These are phyloP conservation scores for Adansonia rubrostipa DNA, from an alignment of 441 rosid genomes.

Conservation along the genomic window DNA sequence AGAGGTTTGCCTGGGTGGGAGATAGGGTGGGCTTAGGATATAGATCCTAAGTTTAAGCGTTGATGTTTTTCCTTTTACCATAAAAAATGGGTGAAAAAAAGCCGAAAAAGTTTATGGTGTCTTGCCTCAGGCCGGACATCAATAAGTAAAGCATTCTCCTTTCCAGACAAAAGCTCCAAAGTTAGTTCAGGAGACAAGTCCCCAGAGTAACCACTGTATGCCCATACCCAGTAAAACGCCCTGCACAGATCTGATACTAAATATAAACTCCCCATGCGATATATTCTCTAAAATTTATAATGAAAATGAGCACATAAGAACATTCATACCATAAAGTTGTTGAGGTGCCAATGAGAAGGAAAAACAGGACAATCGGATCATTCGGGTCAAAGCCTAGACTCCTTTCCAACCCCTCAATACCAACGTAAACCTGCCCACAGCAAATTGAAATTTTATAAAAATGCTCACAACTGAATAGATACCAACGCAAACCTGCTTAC, in stretches of 20 bases:
- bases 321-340: conserved; percentile 81
- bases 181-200: conserved; percentile 82
- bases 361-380: conserved; percentile 81
- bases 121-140: conserved; percentile 99
- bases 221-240: conserved; percentile 79
- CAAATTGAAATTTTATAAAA: conserved; percentile 19
- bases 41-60: conserved; percentile 11
- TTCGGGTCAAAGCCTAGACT: conserved; percentile 78
- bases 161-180: conserved; percentile 70
- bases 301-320: conserved; percentile 35
- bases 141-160: conserved; percentile 73
- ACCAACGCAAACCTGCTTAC: background rate
- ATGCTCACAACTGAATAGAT: background rate
- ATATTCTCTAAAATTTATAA: conserved; percentile 26
- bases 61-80: background rate
- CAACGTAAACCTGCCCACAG: conserved; percentile 58
- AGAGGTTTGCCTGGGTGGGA: background rate
- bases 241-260: conserved; percentile 86
- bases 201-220: conserved; percentile 88
- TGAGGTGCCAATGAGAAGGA: conserved; percentile 71
- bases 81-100: conserved; percentile 27
- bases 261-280: conserved; percentile 50
- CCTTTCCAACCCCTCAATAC: conserved; percentile 75
- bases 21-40: background rate
- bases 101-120: conserved; percentile 45